Evolutionary conservation across 371 early-diverging fungal genomes (phyloP).

Genomic region (Cokeromyces recurvatus): DNA sequence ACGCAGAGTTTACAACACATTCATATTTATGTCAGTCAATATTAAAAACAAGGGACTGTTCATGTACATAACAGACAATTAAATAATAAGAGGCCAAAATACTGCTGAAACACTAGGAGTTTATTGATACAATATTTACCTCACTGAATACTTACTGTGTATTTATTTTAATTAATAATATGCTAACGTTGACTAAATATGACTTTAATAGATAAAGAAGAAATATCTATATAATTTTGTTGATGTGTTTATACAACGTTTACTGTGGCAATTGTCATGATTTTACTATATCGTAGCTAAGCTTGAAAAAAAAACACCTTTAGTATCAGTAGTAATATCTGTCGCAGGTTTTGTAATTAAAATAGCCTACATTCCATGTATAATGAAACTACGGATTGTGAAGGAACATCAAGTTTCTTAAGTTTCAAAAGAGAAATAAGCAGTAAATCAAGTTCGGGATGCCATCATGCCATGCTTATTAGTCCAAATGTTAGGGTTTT

Average conservation of each 20-base stretch:
- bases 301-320: not conserved
- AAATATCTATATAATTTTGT: not conserved
- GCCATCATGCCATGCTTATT: conserved; percentile 2
- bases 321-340: not conserved
- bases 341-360: conserved; percentile 2
- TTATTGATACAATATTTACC: conserved; percentile 1
- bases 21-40: not conserved
- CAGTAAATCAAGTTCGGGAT: conserved; percentile 3
- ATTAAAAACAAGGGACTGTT: not conserved
- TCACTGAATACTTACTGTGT: no score
- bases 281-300: not conserved
- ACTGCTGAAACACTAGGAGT: not conserved
- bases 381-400: not conserved
- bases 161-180: not conserved
- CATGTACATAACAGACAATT: conserved; percentile 1
- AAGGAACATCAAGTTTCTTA: not conserved
- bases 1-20: conserved; percentile 4
- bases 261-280: conserved; percentile 1
- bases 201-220: no score
- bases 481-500: conserved; percentile 1
- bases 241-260: not conserved
- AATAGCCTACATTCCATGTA: not conserved
- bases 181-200: not conserved
- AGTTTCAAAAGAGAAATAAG: conserved; percentile 1
- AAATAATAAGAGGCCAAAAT: not conserved